Evolutionary conservation across 495 filamentous ascomycete genomes (phyloP).

Genomic region (Penicillium atrosanguineum): DNA sequence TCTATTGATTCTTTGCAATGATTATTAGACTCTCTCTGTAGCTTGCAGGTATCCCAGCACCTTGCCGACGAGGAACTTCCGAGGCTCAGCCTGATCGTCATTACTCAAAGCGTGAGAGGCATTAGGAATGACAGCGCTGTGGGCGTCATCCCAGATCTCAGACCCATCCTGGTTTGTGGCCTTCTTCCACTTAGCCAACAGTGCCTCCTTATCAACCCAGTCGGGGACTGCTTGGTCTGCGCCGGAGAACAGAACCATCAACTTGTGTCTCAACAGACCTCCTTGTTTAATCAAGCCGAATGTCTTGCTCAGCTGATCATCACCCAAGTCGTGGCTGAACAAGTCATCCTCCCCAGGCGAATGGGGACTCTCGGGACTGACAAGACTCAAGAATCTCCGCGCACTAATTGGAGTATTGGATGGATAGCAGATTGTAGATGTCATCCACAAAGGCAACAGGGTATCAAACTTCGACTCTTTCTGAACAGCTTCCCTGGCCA

Average conservation of each 20-base stretch:
- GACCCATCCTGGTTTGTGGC: conserved; percentile 42
- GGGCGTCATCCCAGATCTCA: conserved; percentile 38
- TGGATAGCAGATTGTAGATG: conserved; percentile 27
- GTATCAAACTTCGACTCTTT: conserved; percentile 23
- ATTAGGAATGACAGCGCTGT: conserved; percentile 39
- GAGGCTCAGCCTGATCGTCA: conserved; percentile 44
- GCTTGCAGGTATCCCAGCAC: conserved; percentile 32
- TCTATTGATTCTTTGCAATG: neutral
- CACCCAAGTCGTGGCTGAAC: conserved; percentile 75
- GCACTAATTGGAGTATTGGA: conserved; percentile 52
- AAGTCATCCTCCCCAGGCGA: conserved; percentile 74
- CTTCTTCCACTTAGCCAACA: conserved; percentile 63
- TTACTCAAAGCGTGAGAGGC: conserved; percentile 49
- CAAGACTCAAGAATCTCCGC: conserved; percentile 66
- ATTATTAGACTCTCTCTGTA: conserved; percentile 4
- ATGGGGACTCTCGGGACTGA: conserved; percentile 48
- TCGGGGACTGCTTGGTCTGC: conserved; percentile 67
- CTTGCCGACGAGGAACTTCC: conserved; percentile 34
- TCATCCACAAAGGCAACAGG: conserved; percentile 35
- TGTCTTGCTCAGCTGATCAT: conserved; percentile 51
- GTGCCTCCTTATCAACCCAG: conserved; percentile 57
- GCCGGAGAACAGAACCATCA: conserved; percentile 60
- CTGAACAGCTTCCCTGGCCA: conserved; percentile 27
- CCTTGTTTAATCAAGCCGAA: conserved; percentile 61
- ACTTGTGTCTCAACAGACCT: conserved; percentile 49